phyloP scores from a whole-genome alignment of 257 asterid genomes.

The Nicotiana sylvestris region DNA sequence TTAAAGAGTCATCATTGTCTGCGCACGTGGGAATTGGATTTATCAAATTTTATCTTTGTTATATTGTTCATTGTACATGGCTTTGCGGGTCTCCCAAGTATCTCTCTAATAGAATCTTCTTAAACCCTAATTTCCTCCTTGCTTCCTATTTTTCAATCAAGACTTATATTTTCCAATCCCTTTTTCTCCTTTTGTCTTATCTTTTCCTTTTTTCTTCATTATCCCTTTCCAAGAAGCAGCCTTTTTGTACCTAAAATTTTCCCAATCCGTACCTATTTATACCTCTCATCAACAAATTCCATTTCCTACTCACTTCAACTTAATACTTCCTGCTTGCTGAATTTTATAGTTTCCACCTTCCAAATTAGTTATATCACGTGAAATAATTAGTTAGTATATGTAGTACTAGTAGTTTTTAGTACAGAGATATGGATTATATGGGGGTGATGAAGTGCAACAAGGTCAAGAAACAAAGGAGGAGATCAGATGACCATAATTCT shows the following conservation, averaged over 20 bases:
- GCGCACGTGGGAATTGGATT: slow-evolving; percentile 61
- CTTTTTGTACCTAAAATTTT: slow-evolving; percentile 13
- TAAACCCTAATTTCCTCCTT: slow-evolving; percentile 35
- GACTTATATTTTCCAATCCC: slow-evolving; percentile 10
- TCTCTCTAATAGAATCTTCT: slow-evolving; percentile 36
- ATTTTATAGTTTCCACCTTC: neutral
- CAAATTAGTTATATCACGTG: neutral
- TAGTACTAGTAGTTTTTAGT: neutral
- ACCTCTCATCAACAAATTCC: neutral
- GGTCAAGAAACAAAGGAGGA: slow-evolving; percentile 24
- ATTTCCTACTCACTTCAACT: neutral
- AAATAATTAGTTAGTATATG: too few relatives aligned
- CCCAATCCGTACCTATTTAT: slow-evolving; percentile 26
- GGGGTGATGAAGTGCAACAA: slow-evolving; percentile 18
- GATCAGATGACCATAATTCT: neutral
- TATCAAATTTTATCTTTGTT: slow-evolving; percentile 10
- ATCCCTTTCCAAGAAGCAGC: slow-evolving; percentile 65
- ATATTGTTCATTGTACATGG: neutral
- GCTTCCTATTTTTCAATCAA: slow-evolving; percentile 39
- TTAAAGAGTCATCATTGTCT: slow-evolving; percentile 43
- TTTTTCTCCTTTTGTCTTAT: neutral
- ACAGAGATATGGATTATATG: slow-evolving; percentile 5
- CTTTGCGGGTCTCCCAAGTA: slow-evolving; percentile 60
- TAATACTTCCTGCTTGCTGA: neutral
- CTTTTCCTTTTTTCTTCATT: slow-evolving; percentile 2